These are phyloP conservation scores for Rhypophila decipiens DNA, from an alignment of 495 filamentous ascomycete genomes.

Conservation along the genomic window DNA sequence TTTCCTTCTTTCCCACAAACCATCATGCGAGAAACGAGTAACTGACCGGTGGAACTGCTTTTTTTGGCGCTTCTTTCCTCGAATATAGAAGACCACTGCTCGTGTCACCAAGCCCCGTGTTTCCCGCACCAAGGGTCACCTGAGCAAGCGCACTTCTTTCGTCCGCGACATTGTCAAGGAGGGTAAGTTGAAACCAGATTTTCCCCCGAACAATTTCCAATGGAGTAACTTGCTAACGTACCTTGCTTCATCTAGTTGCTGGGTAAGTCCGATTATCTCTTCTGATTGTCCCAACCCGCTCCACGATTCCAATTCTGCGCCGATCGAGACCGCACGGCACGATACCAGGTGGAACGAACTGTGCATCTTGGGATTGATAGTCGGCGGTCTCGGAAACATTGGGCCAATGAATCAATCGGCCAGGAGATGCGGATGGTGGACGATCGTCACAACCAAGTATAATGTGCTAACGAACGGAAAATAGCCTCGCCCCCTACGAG, in stretches of 20 bases:
- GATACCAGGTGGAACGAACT: no score
- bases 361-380: no score
- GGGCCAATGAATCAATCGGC: not conserved
- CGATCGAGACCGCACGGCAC: no score
- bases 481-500: conserved; percentile 83
- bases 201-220: not conserved
- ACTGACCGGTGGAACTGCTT: conserved; percentile 34
- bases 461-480: conserved; percentile 10
- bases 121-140: conserved; percentile 82
- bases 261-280: not conserved
- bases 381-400: no score
- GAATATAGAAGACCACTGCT: conserved; percentile 79
- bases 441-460: not conserved
- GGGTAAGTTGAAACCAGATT: conserved; percentile 31
- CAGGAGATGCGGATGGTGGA: not conserved
- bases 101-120: conserved; percentile 79
- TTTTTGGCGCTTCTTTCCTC: conserved; percentile 33
- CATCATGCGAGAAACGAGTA: conserved; percentile 15
- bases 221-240: not conserved
- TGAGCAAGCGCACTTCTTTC: conserved; percentile 89
- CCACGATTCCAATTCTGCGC: no score
- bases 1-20: conserved; percentile 10
- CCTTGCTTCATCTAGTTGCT: not conserved
- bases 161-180: conserved; percentile 90
- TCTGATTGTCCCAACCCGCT: conserved; percentile 1